phyloP scores from a whole-genome alignment of 1,284 basidiomycete species.

The Macrocystidia cucumis region DNA sequence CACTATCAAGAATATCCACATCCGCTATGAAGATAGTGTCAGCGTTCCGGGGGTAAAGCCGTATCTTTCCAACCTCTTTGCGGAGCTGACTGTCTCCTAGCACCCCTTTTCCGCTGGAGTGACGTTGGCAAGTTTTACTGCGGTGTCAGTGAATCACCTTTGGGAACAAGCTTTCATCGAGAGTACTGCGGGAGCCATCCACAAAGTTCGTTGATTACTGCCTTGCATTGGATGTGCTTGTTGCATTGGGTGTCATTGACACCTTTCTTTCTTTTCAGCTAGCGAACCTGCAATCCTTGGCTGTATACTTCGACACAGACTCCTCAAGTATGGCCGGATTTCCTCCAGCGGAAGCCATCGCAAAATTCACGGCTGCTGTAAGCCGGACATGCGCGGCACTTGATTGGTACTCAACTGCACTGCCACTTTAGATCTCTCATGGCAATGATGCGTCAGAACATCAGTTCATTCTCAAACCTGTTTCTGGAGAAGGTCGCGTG shows the following conservation, averaged over 20 bases:
- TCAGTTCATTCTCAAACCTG: slow-evolving; percentile 95
- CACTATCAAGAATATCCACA: slow-evolving; percentile 90
- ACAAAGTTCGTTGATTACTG: slow-evolving; percentile 57
- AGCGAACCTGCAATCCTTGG: slow-evolving; percentile 81
- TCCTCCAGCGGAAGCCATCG: slow-evolving; percentile 60
- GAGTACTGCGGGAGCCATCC: slow-evolving; percentile 82
- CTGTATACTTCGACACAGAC: slow-evolving; percentile 97
- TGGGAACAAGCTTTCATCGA: slow-evolving; percentile 97
- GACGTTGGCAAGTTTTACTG: slow-evolving; percentile 89
- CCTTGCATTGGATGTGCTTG: slow-evolving; percentile 2
- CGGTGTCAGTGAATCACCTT: slow-evolving; percentile 86
- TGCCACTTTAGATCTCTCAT: slow-evolving; percentile 52
- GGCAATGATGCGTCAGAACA: slow-evolving; percentile 54
- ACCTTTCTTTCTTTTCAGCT: slow-evolving; percentile 52
- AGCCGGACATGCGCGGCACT: slow-evolving; percentile 11
- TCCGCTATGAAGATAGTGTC: slow-evolving; percentile 94
- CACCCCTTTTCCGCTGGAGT: slow-evolving; percentile 94
- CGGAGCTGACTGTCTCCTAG: slow-evolving; percentile 25
- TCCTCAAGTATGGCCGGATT: slow-evolving; percentile 75
- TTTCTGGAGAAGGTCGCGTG: slow-evolving; percentile 90
- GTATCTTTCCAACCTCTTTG: not conserved
- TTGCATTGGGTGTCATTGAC: slow-evolving; percentile 3
- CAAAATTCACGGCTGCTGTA: slow-evolving; percentile 76
- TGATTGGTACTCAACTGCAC: slow-evolving; percentile 6
- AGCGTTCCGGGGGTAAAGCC: slow-evolving; percentile 82